Percentiles rank a stretch among this genome's conserved stretches.
Evolutionary conservation across 176 grass and related monocot species (phyloP).

Genomic region (Paspalum notatum): DNA sequence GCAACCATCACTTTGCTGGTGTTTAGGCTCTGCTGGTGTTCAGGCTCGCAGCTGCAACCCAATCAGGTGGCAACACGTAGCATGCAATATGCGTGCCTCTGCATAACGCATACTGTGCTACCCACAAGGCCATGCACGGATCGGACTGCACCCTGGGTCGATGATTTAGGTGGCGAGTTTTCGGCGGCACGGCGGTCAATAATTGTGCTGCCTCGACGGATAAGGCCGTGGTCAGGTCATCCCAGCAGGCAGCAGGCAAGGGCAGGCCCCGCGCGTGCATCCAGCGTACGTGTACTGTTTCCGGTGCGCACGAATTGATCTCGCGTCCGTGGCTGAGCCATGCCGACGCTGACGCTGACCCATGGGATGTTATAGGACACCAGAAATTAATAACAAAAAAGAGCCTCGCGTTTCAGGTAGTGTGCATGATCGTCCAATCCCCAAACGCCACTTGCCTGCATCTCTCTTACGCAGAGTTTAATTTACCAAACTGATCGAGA

Average conservation of each 20-base stretch:
- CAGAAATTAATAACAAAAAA: no score
- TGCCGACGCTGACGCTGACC: constrained; percentile 1
- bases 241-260: background rate
- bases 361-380: background rate
- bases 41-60: no score
- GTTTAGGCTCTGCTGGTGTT: no score
- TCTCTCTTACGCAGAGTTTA: no score
- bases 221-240: background rate
- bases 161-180: background rate
- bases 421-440: no score
- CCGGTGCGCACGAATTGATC: background rate
- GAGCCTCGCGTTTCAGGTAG: no score
- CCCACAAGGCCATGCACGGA: background rate
- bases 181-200: constrained; percentile 20
- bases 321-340: background rate
- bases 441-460: no score
- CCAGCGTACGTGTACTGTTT: background rate
- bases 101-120: no score
- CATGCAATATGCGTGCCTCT: no score
- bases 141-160: background rate
- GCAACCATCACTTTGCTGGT: no score
- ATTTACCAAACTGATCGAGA: no score
- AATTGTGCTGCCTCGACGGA: constrained; percentile 12
- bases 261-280: background rate
- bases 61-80: no score